A percentile compares a stretch with the other conserved stretches of the same genome.
phyloP scores from a whole-genome alignment of 1,284 basidiomycete genomes.

The Microbotryum intermedium region DNA sequence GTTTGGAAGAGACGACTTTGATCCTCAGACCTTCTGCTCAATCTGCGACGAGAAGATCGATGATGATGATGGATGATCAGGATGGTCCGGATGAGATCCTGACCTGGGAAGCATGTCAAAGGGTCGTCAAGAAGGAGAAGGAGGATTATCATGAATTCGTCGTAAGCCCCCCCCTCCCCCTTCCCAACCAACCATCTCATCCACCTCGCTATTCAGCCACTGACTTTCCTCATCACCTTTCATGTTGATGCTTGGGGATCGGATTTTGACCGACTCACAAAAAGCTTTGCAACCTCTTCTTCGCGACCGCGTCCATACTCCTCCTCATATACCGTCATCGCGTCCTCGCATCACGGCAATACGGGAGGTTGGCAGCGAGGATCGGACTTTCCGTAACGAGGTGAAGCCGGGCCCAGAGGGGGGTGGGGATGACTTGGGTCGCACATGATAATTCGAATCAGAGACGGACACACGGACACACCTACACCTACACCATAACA shows the following conservation, averaged over 20 bases:
- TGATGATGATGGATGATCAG: neutral
- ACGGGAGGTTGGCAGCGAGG: conserved; percentile 16
- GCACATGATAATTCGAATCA: too few relatives aligned
- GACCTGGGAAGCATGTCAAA: conserved; percentile 22
- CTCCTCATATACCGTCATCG: conserved; percentile 19
- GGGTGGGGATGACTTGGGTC: too few relatives aligned
- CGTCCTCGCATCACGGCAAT: conserved; percentile 18
- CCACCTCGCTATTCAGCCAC: too few relatives aligned
- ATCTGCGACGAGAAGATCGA: neutral
- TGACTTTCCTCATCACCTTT: neutral
- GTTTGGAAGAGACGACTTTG: neutral
- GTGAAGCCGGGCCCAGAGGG: too few relatives aligned
- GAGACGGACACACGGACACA: too few relatives aligned
- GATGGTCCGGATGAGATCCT: neutral
- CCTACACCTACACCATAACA: too few relatives aligned
- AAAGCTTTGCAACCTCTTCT: conserved; percentile 24
- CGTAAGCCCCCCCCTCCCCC: conserved; percentile 3
- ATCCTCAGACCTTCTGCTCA: neutral
- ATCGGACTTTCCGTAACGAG: conserved; percentile 2
- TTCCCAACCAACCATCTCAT: neutral
- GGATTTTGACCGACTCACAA: neutral
- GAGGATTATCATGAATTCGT: conserved; percentile 26
- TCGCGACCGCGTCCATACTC: conserved; percentile 7
- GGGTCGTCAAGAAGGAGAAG: conserved; percentile 15
- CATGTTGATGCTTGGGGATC: neutral